Percentiles rank a stretch among this genome's conserved stretches.
Conservation (phyloP, 148 eudicot species). For the Rhododendron kiyosumense region DNA sequence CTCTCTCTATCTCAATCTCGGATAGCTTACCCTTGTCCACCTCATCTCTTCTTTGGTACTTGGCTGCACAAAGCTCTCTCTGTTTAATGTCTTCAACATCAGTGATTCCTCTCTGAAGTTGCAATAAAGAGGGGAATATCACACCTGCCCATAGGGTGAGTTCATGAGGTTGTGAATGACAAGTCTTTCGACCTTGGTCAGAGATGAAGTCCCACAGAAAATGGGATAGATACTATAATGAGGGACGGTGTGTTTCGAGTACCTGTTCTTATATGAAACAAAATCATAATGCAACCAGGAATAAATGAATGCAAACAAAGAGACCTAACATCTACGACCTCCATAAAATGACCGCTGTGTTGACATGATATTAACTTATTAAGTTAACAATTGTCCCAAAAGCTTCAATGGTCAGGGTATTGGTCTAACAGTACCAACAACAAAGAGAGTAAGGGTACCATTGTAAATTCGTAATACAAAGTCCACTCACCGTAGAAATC, state of each 20-base stretch:
- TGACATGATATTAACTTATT: not conserved
- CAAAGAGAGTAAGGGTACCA: not conserved
- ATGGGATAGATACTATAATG: too few species aligned
- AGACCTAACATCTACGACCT: not conserved
- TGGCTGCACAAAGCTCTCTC: slow-evolving; percentile 50
- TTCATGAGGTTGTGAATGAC: not conserved
- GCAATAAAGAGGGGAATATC: slow-evolving; percentile 86
- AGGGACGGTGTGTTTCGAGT: not conserved
- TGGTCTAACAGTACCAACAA: not conserved
- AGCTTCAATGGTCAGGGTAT: not conserved
- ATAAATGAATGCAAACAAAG: not conserved
- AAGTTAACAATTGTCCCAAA: not conserved
- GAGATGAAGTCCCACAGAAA: too few species aligned
- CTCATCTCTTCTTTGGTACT: slow-evolving; percentile 46
- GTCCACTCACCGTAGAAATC: slow-evolving; percentile 72
- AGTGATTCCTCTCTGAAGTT: slow-evolving; percentile 75
- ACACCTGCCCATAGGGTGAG: slow-evolving; percentile 29
- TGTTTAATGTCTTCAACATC: slow-evolving; percentile 80
- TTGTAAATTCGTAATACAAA: not conserved
- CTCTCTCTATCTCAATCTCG: slow-evolving; percentile 67
- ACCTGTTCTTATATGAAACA: not conserved
- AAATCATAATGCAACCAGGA: not conserved
- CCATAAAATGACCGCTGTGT: not conserved
- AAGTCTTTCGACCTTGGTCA: not conserved
- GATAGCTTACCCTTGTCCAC: slow-evolving; percentile 37